These are phyloP conservation scores for Nicotiana paniculata DNA, from an alignment of 257 asterid species.

Conservation along the genomic window DNA sequence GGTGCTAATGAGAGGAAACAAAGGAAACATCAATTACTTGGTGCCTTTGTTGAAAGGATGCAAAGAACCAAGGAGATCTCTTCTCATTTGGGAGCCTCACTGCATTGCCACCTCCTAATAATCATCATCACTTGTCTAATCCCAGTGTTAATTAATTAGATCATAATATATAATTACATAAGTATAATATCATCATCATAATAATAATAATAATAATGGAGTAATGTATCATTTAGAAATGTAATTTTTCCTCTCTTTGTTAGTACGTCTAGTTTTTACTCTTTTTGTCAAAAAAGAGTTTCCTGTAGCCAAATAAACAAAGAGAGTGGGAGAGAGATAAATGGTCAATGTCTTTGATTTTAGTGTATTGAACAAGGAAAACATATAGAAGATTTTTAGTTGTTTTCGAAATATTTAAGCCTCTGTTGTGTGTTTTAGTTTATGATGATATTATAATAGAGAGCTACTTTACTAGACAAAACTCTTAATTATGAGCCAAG, in stretches of 20 bases:
- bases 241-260: conserved; percentile 10
- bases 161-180: not conserved
- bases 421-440: not conserved
- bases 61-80: conserved; percentile 10
- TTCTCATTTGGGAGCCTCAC: conserved; percentile 10
- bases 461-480: not conserved
- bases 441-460: not conserved
- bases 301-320: not conserved
- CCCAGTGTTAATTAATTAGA: not conserved
- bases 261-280: conserved; percentile 4
- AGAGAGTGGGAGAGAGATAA: not conserved
- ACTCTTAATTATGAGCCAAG: not conserved
- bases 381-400: not conserved
- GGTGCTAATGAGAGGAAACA: conserved; percentile 11
- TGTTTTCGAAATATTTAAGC: not conserved
- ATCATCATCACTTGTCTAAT: not conserved
- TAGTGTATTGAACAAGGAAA: not conserved
- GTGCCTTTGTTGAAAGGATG: conserved; percentile 8
- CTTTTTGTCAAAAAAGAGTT: conserved; percentile 5
- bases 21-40: conserved; percentile 1
- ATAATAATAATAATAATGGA: not conserved
- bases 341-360: not conserved
- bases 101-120: conserved; percentile 15
- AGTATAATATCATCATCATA: not conserved
- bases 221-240: not conserved